Base-by-base conservation (phyloP, 1,284 basidiomycete genomes). In the Marasmius oreades region DNA sequence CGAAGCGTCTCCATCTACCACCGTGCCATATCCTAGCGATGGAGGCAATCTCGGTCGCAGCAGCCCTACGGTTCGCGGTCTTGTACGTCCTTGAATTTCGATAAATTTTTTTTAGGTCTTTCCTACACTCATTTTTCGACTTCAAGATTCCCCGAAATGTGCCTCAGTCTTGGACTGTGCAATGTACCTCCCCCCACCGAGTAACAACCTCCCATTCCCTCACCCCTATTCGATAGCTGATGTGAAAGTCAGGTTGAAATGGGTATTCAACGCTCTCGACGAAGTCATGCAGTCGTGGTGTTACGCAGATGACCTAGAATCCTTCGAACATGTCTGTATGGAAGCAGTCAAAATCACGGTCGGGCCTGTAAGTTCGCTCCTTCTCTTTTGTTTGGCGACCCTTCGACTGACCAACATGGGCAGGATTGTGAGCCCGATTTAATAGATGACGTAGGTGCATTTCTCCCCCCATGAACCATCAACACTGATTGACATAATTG, bases 101-200 rank as follows among this genome's bases (percentile, higher is more conserved):
- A 42, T 31, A 31, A 5, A 4, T 4, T 4, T 31, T 31, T 10
- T 10, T 4, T 10, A 31, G 28, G 4, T 5, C 28, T 50, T 52
- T 44, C 12, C 16, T n/a, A 16, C 16, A 22, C 34, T 8, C 12
- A 45, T 33, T 22, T 56, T 22, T 28, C 26, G 31, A 46, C 16
- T 59, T 53, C 36, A 58, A 87, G 87, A 55, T 90, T 88, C 68
- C 86, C 87, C n/a, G 86, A 88, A 59, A 73, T 83, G 63, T 85
- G 83, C 63, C 67, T 84, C 31, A 88, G 85, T 62, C 70, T 90
- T 48, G 83, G 85, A 2, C 71, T 90, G 14, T 82, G 82, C 63
- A 88, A 87, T 65, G 78, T 87, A 20, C 85, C 86, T 20, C 74
- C 85, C 12, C 83, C 84, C 44, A 77, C 77, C 44, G 86, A 88